Evolutionary conservation across 1,284 basidiomycete genomes (phyloP), one percentile per base, ranked within the genome.

Genomic region (Austroboletus rostrupii): DNA sequence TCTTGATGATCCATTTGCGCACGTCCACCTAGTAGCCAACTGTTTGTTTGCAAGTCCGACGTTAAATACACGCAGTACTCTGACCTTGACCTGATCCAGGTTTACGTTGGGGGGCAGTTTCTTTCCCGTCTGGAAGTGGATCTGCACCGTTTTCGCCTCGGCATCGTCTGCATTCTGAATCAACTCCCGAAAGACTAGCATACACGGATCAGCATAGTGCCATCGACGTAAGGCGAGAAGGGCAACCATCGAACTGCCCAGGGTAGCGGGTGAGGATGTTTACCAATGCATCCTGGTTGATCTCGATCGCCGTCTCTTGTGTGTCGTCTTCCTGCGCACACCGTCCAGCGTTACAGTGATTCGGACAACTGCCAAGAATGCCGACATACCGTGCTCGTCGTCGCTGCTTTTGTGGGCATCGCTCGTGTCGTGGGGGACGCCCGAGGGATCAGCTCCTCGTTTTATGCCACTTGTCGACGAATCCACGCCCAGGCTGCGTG

Each of bases 121-220:
- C 37, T 38, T 10, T 60, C 79, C 68, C 0, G 88, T 87, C 61
- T 86, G 81, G 57, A 93, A 94, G 54, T 79, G 80, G 50, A 95
- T 85, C 66, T 93, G 85, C 3, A 90, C 87, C 31, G 77, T 73
- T 46, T 75, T 79, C 8, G 93, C 88, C 32, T 83, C 84, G 0
- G 92, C 93, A 72, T 98, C 96, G 65, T 97, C 95, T 11, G 94
- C 94, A 65, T 99, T 99, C 73, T 98, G 78, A 3, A 97, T 72
- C 14, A 97, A 79, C 68, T 97, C 95, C 42, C 95, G 81, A 62
- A 94, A 92, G 38, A 95, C 90, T 80, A 31, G 16, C 10, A 8
- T 1, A 6, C 3, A 16, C 8, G 11, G 28, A 47, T 8, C 53
- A 49, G 29, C 9, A 11, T 32, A 19, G 26, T 11, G 1, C 3